phyloP scores from a whole-genome alignment of 1,284 basidiomycete genomes.

The Microbotryum silenes-acaulis region DNA sequence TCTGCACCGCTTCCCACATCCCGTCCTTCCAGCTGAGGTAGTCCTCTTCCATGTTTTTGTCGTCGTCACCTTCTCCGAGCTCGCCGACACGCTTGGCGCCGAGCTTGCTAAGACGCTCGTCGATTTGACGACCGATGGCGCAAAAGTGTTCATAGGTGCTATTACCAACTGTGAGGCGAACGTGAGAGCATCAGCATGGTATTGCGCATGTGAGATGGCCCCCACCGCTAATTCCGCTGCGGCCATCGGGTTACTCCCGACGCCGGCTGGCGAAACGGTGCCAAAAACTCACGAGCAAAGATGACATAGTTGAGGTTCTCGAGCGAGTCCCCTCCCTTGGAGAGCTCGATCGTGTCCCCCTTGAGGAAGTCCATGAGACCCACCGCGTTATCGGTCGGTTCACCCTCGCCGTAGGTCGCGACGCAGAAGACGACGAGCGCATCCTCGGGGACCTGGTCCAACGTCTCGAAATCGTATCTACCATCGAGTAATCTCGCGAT shows the following conservation, averaged over 20 bases:
- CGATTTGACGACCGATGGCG: conserved; percentile 72
- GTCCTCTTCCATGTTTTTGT: conserved; percentile 99
- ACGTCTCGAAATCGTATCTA: conserved; percentile 85
- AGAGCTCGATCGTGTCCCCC: conserved; percentile 79
- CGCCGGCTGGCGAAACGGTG: not conserved
- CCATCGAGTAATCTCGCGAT: no score
- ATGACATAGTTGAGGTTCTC: conserved; percentile 89
- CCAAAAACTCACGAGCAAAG: conserved; percentile 53
- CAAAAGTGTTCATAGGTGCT: conserved; percentile 82
- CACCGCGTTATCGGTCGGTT: conserved; percentile 98
- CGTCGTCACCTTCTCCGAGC: conserved; percentile 93
- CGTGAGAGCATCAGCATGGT: not conserved
- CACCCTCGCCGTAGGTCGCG: conserved; percentile 95
- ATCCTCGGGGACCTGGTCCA: conserved; percentile 81
- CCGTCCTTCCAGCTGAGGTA: conserved; percentile 99
- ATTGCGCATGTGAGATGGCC: not conserved
- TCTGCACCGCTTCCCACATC: conserved; percentile 85
- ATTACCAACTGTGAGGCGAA: conserved; percentile 21
- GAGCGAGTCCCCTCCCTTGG: conserved; percentile 65
- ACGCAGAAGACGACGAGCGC: conserved; percentile 85
- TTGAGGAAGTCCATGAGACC: conserved; percentile 84
- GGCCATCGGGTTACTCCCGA: no score
- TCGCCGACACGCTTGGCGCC: conserved; percentile 82
- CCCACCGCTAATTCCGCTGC: no score
- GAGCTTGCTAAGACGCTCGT: conserved; percentile 64